Percentiles rank a stretch among this genome's conserved stretches.
Conservation (phyloP, 2,329 filamentous ascomycete species). For the Penicillium sp. region DNA sequence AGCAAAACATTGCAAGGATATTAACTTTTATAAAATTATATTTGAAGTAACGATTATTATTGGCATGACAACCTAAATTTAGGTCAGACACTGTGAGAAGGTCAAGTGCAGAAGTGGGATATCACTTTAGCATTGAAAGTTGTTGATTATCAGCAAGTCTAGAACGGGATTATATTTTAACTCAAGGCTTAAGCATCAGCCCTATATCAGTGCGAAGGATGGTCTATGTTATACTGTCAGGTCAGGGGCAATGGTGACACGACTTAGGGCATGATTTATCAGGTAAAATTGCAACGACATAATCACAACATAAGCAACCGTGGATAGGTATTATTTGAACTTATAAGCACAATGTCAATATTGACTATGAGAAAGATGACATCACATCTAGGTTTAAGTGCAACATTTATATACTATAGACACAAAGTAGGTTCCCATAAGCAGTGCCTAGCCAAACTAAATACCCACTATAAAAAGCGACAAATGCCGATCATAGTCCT, state of each 20-base stretch:
- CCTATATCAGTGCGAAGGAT: neutral
- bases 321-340: neutral
- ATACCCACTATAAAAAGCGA: neutral
- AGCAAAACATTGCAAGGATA: neutral
- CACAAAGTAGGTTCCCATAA: neutral
- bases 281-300: neutral
- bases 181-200: neutral
- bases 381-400: neutral
- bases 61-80: constrained; percentile 5
- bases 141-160: neutral
- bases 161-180: neutral
- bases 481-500: neutral
- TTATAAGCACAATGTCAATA: too few species aligned
- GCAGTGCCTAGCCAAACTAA: neutral
- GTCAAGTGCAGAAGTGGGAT: neutral
- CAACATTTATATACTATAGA: neutral
- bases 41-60: neutral
- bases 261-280: neutral
- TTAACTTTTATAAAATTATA: neutral
- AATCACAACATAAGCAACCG: neutral
- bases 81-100: constrained; percentile 2
- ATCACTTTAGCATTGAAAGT: neutral
- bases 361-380: neutral
- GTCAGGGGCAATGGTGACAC: neutral
- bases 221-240: neutral